Conservation (phyloP, 345 rosid species). For the Aquilaria sinensis region DNA sequence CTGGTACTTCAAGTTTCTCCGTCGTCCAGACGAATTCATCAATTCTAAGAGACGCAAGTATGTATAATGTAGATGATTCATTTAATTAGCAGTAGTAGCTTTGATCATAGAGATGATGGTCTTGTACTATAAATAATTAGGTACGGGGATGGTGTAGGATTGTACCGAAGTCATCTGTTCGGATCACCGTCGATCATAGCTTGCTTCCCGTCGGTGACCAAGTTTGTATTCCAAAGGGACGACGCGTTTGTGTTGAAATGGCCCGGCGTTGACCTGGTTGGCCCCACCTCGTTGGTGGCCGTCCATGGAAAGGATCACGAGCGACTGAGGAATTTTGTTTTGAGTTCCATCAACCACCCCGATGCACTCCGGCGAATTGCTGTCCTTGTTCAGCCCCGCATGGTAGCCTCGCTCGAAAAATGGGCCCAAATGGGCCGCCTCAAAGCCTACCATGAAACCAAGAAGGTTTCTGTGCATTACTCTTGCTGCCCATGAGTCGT, state of each 20-base stretch:
- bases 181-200: constrained; percentile 33
- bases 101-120: too few species aligned
- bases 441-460: constrained; percentile 16
- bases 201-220: constrained; percentile 25
- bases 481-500: too few species aligned
- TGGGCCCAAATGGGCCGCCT: constrained; percentile 27
- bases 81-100: too few species aligned
- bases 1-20: constrained; percentile 26
- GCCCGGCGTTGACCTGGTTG: constrained; percentile 25
- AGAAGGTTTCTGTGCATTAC: constrained; percentile 11
- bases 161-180: constrained; percentile 28
- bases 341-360: constrained; percentile 24
- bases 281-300: constrained; percentile 12
- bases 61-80: not conserved
- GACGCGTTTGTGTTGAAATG: constrained; percentile 22
- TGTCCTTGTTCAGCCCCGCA: constrained; percentile 20
- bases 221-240: constrained; percentile 17
- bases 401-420: constrained; percentile 23
- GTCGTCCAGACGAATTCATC: constrained; percentile 34
- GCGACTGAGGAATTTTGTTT: constrained; percentile 20
- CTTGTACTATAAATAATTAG: constrained; percentile 10
- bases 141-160: constrained; percentile 36
- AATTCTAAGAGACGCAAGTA: constrained; percentile 30
- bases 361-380: constrained; percentile 27
- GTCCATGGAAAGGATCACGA: constrained; percentile 27